phyloP scores from a whole-genome alignment of 2,329 filamentous ascomycete species.

The Purpureocillium takamizusanense region DNA sequence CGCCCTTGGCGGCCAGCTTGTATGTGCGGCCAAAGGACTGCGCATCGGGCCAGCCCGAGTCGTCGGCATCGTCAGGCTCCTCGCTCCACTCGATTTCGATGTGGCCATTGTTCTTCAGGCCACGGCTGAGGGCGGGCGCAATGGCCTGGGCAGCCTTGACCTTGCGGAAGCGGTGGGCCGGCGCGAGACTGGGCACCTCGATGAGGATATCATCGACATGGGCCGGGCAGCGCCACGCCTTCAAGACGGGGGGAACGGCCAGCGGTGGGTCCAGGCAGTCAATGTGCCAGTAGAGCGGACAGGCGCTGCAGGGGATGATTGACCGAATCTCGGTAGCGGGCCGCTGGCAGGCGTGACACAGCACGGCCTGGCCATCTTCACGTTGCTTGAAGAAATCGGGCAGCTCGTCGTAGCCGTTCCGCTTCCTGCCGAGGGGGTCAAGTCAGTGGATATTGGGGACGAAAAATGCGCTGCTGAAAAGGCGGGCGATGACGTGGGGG shows the following conservation, averaged over 20 bases:
- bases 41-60: constrained; percentile 47
- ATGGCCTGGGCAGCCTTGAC: constrained; percentile 46
- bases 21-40: constrained; percentile 56
- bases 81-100: constrained; percentile 59
- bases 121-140: constrained; percentile 48
- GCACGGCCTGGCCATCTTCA: constrained; percentile 67
- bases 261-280: constrained; percentile 85
- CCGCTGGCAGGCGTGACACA: constrained; percentile 69
- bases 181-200: constrained; percentile 47
- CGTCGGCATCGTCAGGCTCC: constrained; percentile 46
- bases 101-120: constrained; percentile 60
- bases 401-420: constrained; percentile 48
- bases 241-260: constrained; percentile 65
- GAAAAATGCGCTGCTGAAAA: too few species aligned
- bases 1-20: constrained; percentile 52
- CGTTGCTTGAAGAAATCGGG: constrained; percentile 60
- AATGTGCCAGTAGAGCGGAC: constrained; percentile 77
- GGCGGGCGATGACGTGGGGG: too few species aligned
- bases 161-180: constrained; percentile 53
- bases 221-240: constrained; percentile 81
- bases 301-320: constrained; percentile 82
- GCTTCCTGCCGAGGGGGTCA: constrained; percentile 30
- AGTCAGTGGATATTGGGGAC: neutral
- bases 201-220: constrained; percentile 71
- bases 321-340: constrained; percentile 51